Conservation (phyloP, 495 filamentous ascomycete genomes). For the Chaetomium fimeti region DNA sequence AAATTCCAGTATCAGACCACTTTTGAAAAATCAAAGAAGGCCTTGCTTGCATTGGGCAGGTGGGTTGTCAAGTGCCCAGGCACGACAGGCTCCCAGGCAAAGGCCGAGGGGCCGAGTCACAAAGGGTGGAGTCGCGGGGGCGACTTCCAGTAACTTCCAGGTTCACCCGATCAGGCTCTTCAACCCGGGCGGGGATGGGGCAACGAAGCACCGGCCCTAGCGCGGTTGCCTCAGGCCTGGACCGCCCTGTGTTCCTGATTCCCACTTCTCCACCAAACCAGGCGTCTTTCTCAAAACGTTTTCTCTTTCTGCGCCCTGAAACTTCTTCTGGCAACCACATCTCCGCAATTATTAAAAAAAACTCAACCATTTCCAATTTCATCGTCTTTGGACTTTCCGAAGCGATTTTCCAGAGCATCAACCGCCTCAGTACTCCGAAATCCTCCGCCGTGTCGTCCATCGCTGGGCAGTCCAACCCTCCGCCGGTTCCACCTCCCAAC, state of each 20-base stretch:
- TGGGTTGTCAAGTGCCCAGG: no score
- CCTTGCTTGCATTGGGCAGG: no score
- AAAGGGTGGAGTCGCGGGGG: conserved; percentile 1
- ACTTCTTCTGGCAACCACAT: conserved; percentile 5
- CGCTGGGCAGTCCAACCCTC: conserved; percentile 9
- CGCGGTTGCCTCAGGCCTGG: conserved; percentile 13
- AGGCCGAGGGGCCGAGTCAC: not conserved
- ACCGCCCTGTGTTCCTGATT: conserved; percentile 3
- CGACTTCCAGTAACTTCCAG: not conserved
- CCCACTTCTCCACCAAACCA: conserved; percentile 17
- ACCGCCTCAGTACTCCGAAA: not conserved
- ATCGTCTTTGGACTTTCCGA: conserved; percentile 7
- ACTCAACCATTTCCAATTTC: not conserved
- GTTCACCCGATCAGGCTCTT: not conserved
- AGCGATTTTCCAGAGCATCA: not conserved
- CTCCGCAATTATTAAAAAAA: conserved; percentile 17
- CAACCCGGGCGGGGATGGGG: not conserved
- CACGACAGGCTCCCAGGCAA: no score
- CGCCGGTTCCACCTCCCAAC: conserved; percentile 14
- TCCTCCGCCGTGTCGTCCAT: not conserved
- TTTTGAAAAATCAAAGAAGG: no score
- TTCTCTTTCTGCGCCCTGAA: conserved; percentile 4
- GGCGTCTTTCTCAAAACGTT: not conserved
- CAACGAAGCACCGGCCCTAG: not conserved
- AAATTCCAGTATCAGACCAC: no score